phyloP scores from a whole-genome alignment of 441 rosid species.

The Monsonia emarginata region DNA sequence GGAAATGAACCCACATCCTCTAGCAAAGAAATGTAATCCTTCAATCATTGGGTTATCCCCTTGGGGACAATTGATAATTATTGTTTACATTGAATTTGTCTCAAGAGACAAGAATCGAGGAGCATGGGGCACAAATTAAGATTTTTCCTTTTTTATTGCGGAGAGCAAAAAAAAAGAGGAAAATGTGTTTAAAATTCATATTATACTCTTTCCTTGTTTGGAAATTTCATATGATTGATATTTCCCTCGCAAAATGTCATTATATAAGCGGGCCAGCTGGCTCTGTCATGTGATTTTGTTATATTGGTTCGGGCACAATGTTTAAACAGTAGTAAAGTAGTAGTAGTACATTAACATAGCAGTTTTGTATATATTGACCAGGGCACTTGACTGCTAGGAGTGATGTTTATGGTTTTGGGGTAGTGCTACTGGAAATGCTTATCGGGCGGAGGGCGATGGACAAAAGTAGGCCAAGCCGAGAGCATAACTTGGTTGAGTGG shows the following conservation, averaged over 20 bases:
- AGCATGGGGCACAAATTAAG: neutral
- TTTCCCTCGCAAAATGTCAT: neutral
- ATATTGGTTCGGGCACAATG: neutral
- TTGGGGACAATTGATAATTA: no score
- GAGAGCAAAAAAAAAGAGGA: neutral
- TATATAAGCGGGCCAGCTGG: neutral
- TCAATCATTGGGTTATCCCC: no score
- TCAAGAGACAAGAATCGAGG: neutral
- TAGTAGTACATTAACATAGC: slow-evolving; percentile 7
- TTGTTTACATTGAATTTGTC: neutral
- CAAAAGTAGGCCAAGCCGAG: slow-evolving; percentile 81
- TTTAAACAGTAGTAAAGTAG: no score
- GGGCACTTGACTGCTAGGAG: slow-evolving; percentile 92
- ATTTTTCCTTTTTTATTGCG: neutral
- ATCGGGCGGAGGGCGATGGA: slow-evolving; percentile 92
- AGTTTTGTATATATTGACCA: slow-evolving; percentile 23
- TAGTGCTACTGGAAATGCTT: slow-evolving; percentile 87
- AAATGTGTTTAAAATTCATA: neutral
- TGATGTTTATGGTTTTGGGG: slow-evolving; percentile 94
- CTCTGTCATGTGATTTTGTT: no score
- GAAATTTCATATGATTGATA: neutral
- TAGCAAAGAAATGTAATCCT: no score
- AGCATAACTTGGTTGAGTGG: slow-evolving; percentile 95
- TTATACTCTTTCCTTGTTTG: neutral
- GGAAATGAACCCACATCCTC: no score